phyloP scores from a whole-genome alignment of 2,329 filamentous ascomycete genomes.

The Penicillium sclerotigenum region DNA sequence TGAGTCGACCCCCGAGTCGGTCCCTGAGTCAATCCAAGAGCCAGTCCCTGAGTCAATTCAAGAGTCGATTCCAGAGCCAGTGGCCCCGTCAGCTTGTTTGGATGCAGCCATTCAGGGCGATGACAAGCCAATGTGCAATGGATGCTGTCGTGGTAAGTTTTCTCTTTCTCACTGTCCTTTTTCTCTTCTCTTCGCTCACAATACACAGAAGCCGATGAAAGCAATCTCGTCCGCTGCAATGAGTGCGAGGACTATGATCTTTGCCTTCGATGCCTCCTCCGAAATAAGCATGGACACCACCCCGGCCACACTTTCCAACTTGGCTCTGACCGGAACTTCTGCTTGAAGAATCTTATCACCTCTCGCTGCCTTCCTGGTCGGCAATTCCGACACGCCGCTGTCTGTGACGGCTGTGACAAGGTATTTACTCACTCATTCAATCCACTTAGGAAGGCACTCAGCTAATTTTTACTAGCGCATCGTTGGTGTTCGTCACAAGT shows the following conservation, averaged over 20 bases:
- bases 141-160: slow-evolving; percentile 59
- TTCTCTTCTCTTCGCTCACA: slow-evolving; percentile 17
- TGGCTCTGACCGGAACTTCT: slow-evolving; percentile 49
- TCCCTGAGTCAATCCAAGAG: slow-evolving; percentile 12
- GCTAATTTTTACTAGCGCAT: slow-evolving; percentile 56
- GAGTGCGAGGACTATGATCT: slow-evolving; percentile 88
- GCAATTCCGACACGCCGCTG: slow-evolving; percentile 76
- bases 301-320: slow-evolving; percentile 77
- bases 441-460: not conserved
- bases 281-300: slow-evolving; percentile 81
- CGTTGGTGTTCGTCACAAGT: slow-evolving; percentile 89
- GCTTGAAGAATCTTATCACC: slow-evolving; percentile 60
- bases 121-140: slow-evolving; percentile 56
- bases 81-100: slow-evolving; percentile 14
- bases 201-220: slow-evolving; percentile 63
- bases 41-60: slow-evolving; percentile 11
- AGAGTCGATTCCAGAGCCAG: slow-evolving; percentile 23
- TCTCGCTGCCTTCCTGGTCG: slow-evolving; percentile 74
- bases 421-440: slow-evolving; percentile 39
- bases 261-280: slow-evolving; percentile 75
- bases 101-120: slow-evolving; percentile 18
- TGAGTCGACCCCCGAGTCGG: slow-evolving; percentile 24
- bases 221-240: slow-evolving; percentile 79
- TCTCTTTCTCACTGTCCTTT: not conserved
- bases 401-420: slow-evolving; percentile 91